Conservation (phyloP, 305 asterid genomes). For the Plantago coronopus region DNA sequence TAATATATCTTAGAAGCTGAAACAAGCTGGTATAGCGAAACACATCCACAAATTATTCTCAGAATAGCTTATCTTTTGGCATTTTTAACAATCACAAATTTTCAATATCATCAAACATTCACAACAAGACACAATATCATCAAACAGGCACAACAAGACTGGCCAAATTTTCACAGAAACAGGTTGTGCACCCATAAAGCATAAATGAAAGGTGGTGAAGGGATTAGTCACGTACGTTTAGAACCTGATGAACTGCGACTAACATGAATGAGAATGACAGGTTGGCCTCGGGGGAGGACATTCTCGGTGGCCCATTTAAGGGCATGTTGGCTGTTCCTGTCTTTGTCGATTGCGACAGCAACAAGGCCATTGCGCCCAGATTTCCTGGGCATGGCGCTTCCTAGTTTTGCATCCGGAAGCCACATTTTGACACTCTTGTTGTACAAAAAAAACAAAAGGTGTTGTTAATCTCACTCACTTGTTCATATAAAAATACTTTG, state of each 20-base stretch:
- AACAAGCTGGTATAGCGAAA: too few relatives aligned
- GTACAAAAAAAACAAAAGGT: slow-evolving; percentile 1
- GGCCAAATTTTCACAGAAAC: not conserved
- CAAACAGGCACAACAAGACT: not conserved
- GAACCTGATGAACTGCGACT: slow-evolving; percentile 25
- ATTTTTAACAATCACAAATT: not conserved
- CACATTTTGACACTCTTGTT: slow-evolving; percentile 48
- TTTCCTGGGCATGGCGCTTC: slow-evolving; percentile 24
- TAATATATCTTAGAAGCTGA: too few relatives aligned
- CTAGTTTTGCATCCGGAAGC: slow-evolving; percentile 42
- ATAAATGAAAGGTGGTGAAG: not conserved
- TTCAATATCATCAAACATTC: not conserved
- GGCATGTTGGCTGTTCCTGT: slow-evolving; percentile 65
- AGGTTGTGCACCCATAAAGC: not conserved
- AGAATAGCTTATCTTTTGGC: too few relatives aligned
- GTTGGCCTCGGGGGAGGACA: slow-evolving; percentile 51
- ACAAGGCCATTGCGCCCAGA: slow-evolving; percentile 56
- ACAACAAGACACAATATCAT: not conserved
- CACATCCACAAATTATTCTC: too few relatives aligned
- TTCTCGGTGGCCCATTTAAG: slow-evolving; percentile 62
- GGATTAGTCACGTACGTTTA: slow-evolving; percentile 24
- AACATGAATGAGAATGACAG: slow-evolving; percentile 73
- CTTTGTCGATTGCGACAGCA: slow-evolving; percentile 72
- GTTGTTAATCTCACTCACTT: not conserved
- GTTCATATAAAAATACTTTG: not conserved